A percentile compares a stretch with the other conserved stretches of the same genome.
These are phyloP conservation scores for Gossypium australe DNA, from an alignment of 345 rosid genomes.

Conservation along the genomic window DNA sequence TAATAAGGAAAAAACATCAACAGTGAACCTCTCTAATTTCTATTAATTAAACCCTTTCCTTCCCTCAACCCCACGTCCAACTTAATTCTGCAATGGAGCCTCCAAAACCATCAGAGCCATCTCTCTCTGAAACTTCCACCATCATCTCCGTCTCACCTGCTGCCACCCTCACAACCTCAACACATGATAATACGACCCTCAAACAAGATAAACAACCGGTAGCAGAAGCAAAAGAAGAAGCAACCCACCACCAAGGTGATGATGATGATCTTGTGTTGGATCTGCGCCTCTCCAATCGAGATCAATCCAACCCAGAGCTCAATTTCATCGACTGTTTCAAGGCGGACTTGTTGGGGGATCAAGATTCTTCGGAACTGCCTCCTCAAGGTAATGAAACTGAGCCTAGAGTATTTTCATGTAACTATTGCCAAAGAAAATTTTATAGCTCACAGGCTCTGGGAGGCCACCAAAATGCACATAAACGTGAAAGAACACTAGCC, in stretches of 20 bases:
- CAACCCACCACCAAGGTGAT: not conserved
- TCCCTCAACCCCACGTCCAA: not conserved
- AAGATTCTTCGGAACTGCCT: conserved; percentile 21
- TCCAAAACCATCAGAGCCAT: conserved; percentile 29
- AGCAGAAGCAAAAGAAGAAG: not conserved
- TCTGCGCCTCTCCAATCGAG: conserved; percentile 45
- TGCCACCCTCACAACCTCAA: too few relatives aligned
- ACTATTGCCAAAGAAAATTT: conserved; percentile 87
- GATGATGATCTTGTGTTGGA: conserved; percentile 42
- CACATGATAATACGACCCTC: not conserved
- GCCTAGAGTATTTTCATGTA: conserved; percentile 73
- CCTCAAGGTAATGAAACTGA: conserved; percentile 34
- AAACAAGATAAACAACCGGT: not conserved
- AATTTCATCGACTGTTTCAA: conserved; percentile 48
- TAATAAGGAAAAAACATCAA: conserved; percentile 4
- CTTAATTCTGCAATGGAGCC: conserved; percentile 28
- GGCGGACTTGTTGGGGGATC: not conserved
- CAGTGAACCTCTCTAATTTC: conserved; percentile 21
- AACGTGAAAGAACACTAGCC: conserved; percentile 81
- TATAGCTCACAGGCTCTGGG: conserved; percentile 96
- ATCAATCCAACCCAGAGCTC: conserved; percentile 32
- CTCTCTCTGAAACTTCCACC: conserved; percentile 34
- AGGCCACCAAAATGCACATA: conserved; percentile 94
- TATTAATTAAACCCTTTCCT: conserved; percentile 26
- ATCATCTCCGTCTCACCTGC: conserved; percentile 23